Evolutionary conservation across 768 basidiomycete genomes (phyloP), one percentile per base, ranked within the genome.

Genomic region (Pisolithus orientalis): DNA sequence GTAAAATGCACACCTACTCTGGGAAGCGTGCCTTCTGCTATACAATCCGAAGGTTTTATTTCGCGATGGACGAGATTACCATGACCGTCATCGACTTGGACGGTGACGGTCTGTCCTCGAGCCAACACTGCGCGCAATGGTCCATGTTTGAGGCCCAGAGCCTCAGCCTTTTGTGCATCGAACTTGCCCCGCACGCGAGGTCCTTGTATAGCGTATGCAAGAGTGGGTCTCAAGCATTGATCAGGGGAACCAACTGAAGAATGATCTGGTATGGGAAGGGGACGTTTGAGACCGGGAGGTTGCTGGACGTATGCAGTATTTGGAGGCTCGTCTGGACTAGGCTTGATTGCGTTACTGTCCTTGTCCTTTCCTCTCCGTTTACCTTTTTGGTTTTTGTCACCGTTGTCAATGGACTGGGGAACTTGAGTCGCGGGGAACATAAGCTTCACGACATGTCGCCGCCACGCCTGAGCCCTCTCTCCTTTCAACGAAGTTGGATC

Each of bases 151-250:
- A 97, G 69, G 5, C 85, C 84, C 2, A 93, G 72, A 42, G 71
- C 78, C 8, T 72, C 61, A 0, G 93, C 89, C 56, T 80, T 82
- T 55, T 70, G 65, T 0, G 67, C 82, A 54, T 93, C 78, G 62
- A 97, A 95, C 65, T 88, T 90, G 8, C 80, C 80, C 0, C 80
- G 78, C 39, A 74, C 66, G 13, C 71, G 73, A 3, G 80, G 80
- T 0, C 80, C 80, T 39, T 80, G 70, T 40, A 81, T 51, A 14
- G 80, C 65, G 59, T 81, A 82, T 4, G 74, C 77, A 32, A 80
- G 55, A 0, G 78, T 72, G 4, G 74, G 67, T 43, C 69, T 65
- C n/a, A 59, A 40, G 5, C 13, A 44, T 4, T 57, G 56, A 40
- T 59, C 53, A 25, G 57, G 29, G 24, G 50, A 38, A 21, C 64